Base-by-base conservation (phyloP, 2,329 filamentous ascomycete genomes). In the Trichothecium roseum region DNA sequence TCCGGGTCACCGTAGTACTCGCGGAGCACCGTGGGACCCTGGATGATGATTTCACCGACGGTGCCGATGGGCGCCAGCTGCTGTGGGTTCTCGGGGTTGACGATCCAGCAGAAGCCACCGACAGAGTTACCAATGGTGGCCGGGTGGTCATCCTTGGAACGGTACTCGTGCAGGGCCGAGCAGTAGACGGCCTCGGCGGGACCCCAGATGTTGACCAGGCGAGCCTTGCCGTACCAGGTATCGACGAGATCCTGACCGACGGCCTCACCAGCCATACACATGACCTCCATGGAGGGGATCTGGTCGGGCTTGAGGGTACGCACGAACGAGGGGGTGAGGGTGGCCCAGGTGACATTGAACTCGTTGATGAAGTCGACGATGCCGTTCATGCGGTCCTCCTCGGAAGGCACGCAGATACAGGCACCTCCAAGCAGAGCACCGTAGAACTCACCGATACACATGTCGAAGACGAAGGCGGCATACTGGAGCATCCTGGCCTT, bases 1-100 rank as follows among this genome's bases (percentile, higher is more conserved):
- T 50, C 49, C 1, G 52, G 48, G 14, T 66, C 57, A 30, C 65
- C 62, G 15, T 68, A 49, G 38, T 73, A 73, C 13, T 65, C 66
- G 20, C 61, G 51, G 14, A 61, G 65, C n/a, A 73, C 50, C 8
- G 58, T 57, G 4, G 64, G 63, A 1, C 61, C 61, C 30, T 54
- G 54, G 28, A 63, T 44, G 6, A 55, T 37, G 8, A 59, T 38
- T 36, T 59, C 56, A n/a, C 56, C 56, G 1, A 45, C 40, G 5
- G 41, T 46, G 2, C 53, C 55, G 9, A 55, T 37, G n/a, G 35
- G 35, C 8, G 35, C 30, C 30, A 37, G 28, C 10, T 17, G 13
- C 7, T 22, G 2, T 10, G 35, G 28, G 14, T 37, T 20, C 4
- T 32, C 35, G 9, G 35, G 35, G 18, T 31, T 18, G 18, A 37